Conservation (phyloP, 768 basidiomycete species). For the Mycena crocata region DNA sequence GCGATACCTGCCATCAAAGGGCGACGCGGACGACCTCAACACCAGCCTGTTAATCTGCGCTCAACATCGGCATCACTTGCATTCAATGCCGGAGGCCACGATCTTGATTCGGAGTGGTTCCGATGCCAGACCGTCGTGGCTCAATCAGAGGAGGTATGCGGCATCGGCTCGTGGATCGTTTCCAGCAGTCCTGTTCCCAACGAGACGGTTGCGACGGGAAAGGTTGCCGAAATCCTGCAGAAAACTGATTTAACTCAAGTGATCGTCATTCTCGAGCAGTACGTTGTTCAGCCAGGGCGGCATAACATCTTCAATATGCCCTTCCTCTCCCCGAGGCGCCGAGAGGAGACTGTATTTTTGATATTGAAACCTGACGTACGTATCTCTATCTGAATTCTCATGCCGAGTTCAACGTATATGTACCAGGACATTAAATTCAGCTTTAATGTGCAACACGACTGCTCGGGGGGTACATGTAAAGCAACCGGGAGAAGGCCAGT, state of each 20-base stretch:
- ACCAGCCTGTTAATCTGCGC: conserved; percentile 15
- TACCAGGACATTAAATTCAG: conserved; percentile 4
- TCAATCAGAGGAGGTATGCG: conserved; percentile 36
- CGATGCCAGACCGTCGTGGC: conserved; percentile 32
- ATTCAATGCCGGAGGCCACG: conserved; percentile 18
- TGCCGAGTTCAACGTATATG: neutral
- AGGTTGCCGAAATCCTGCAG: conserved; percentile 12
- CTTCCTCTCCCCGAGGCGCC: conserved; percentile 1
- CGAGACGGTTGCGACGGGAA: neutral
- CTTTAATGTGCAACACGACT: conserved; percentile 11
- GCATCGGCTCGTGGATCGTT: conserved; percentile 39
- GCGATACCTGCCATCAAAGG: conserved; percentile 15
- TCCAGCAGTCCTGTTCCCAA: conserved; percentile 25
- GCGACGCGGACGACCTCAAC: conserved; percentile 18
- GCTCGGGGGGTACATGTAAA: conserved; percentile 7
- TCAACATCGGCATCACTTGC: conserved; percentile 29
- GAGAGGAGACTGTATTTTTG: conserved; percentile 5
- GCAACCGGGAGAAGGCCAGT: conserved; percentile 5
- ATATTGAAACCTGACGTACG: neutral
- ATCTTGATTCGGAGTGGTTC: conserved; percentile 24
- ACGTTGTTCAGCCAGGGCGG: conserved; percentile 6
- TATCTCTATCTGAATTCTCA: neutral
- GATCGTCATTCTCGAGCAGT: conserved; percentile 1
- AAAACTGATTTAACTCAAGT: neutral
- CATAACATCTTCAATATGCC: conserved; percentile 6